Evolutionary conservation across 495 filamentous ascomycete genomes (phyloP).

Genomic region (Neurospora sp.): DNA sequence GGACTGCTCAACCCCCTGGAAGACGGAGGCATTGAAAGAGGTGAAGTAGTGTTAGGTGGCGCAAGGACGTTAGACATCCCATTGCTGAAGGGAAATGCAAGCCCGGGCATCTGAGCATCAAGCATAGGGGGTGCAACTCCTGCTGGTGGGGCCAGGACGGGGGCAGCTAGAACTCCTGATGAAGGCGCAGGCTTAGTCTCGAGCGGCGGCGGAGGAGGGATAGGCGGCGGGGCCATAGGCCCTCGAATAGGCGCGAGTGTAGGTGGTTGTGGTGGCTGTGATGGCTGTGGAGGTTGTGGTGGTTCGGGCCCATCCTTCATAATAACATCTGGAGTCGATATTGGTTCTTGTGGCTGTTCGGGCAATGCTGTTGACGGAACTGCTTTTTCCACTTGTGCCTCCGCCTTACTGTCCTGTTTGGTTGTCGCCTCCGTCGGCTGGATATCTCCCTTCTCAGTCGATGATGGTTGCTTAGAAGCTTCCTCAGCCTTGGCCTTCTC

Average conservation of each 20-base stretch:
- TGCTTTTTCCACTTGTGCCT: background rate
- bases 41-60: slow-evolving; percentile 31
- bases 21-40: slow-evolving; percentile 22
- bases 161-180: slow-evolving; percentile 33
- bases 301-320: background rate
- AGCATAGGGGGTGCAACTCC: slow-evolving; percentile 13
- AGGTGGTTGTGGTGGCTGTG: background rate
- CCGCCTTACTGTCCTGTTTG: background rate
- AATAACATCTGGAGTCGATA: background rate
- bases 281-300: background rate
- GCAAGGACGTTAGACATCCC: slow-evolving; percentile 32
- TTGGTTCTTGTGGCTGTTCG: background rate
- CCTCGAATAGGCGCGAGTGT: slow-evolving; percentile 8
- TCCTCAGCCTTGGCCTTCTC: slow-evolving; percentile 17
- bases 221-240: slow-evolving; percentile 6
- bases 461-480: slow-evolving; percentile 7
- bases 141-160: slow-evolving; percentile 24
- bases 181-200: slow-evolving; percentile 20
- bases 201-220: slow-evolving; percentile 20
- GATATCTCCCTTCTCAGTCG: slow-evolving; percentile 8
- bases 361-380: background rate
- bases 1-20: background rate
- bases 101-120: slow-evolving; percentile 14
- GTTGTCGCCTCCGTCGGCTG: background rate
- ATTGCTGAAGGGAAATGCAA: slow-evolving; percentile 9